phyloP scores from a whole-genome alignment of 306 rosid species.

The Styphnolobium japonicum region DNA sequence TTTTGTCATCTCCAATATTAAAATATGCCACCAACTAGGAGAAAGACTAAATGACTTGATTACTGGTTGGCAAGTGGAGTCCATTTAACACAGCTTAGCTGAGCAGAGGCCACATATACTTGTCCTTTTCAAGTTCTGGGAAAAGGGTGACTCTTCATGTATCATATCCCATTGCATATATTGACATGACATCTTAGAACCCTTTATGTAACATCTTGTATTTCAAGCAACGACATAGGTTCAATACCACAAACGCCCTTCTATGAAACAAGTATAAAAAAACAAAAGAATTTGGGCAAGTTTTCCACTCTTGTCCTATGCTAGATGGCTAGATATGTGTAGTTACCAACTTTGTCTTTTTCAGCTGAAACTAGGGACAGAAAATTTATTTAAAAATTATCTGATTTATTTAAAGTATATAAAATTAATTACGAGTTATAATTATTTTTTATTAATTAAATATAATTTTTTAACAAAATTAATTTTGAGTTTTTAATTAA shows the following conservation, averaged over 20 bases:
- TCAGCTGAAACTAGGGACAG: background rate
- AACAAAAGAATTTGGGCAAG: slow-evolving; percentile 3
- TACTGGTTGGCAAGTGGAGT: background rate
- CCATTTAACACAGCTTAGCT: background rate
- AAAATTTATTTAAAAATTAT: too few species aligned
- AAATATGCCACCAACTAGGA: background rate
- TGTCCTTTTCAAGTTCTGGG: background rate
- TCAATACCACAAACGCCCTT: slow-evolving; percentile 10
- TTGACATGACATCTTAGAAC: background rate
- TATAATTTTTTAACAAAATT: too few species aligned
- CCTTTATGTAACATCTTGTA: slow-evolving; percentile 5
- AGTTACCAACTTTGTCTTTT: slow-evolving; percentile 22
- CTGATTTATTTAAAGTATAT: too few species aligned
- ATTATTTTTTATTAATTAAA: too few species aligned
- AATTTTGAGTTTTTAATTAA: too few species aligned
- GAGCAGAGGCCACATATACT: background rate
- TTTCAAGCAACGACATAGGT: background rate
- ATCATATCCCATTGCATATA: background rate
- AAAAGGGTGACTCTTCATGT: background rate
- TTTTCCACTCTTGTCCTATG: slow-evolving; percentile 8
- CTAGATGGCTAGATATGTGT: background rate
- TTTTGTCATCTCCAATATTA: too few species aligned
- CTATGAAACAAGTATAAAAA: background rate
- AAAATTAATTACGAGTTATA: too few species aligned
- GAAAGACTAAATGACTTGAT: background rate